phyloP scores from a whole-genome alignment of 345 rosid genomes.

The Linum tenue region DNA sequence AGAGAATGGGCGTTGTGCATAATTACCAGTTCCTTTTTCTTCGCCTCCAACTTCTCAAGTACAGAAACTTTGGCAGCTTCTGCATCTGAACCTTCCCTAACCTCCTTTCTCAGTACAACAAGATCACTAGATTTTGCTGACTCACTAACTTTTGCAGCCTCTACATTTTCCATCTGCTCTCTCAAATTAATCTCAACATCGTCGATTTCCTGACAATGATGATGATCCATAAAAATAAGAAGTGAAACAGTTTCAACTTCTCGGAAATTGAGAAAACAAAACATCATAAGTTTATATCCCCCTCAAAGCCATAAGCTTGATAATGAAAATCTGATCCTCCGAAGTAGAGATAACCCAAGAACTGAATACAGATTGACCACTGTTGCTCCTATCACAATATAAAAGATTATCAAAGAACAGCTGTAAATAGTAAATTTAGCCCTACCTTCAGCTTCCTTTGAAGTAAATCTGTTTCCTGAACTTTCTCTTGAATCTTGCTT shows the following conservation, averaged over 20 bases:
- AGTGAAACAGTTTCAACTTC: no score
- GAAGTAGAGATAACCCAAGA: no score
- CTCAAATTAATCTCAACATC: conserved; percentile 40
- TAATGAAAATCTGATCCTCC: background rate
- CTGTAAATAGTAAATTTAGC: no score
- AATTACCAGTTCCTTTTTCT: conserved; percentile 64
- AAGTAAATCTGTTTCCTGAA: conserved; percentile 54
- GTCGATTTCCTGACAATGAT: conserved; percentile 53
- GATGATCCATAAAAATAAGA: no score
- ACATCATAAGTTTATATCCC: no score
- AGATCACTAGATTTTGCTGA: conserved; percentile 25
- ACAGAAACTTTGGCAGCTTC: conserved; percentile 38
- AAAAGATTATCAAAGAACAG: no score
- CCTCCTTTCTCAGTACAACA: conserved; percentile 19
- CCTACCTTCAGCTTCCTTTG: conserved; percentile 49
- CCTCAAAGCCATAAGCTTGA: background rate
- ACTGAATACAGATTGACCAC: no score
- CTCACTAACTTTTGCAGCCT: conserved; percentile 25
- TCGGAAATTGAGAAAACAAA: no score
- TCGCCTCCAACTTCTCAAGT: conserved; percentile 55
- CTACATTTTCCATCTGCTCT: conserved; percentile 42
- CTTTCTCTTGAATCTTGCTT: conserved; percentile 53
- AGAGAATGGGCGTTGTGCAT: conserved; percentile 5
- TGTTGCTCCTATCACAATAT: no score
- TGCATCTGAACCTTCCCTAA: conserved; percentile 29